Evolutionary conservation across 2,329 filamentous ascomycete species (phyloP), one percentile per base, ranked within the genome.

Genomic region (Aspergillus versicolor): DNA sequence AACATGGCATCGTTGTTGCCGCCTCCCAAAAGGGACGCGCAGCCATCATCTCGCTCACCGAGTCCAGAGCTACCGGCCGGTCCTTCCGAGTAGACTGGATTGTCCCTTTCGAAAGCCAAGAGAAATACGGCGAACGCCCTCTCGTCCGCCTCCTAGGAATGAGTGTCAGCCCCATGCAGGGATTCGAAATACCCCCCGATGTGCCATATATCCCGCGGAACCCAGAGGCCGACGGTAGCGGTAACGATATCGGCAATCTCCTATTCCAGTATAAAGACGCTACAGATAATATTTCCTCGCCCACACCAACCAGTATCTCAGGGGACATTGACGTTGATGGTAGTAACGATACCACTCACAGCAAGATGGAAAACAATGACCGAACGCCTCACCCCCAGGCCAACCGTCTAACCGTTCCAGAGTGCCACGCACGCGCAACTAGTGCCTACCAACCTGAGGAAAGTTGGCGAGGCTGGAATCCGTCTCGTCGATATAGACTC

Each of bases 1-100:
- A 85, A 38, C 73, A 87, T 5, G 84, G 84, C 3, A 71, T 87
- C 45, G 79, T 87, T 27, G 69, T 86, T 24, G 74, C 84, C 2
- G 85, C 79, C 0, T 82, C 81, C 1, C 84, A 85, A 46, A 80
- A 81, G 53, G 85, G 85, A 4, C 79, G 82, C 4, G 82, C 79
- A 19, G 80, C 79, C 4, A 71, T 88, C 2, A 77, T 86, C 46
- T 74, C 79, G 1, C 72, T 87, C 19, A 84, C 82, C 3, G 65
- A 71, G 59, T 66, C 70, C 37, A 57, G 66, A 45, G 61, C 67
- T 15, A 69, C 68, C 17, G 70, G 70, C 53, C 60, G 79, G 58
- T 76, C 79, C 0, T 82, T 86, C 61, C 75, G 82, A n/a, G 66
- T 85, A 1, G 84, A 86, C 54, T 78, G 79, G 65, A 75, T 86